Evolutionary conservation across 1,139 yeast species (phyloP), one percentile per base, ranked within the genome.

Genomic region (Saccharomycopsis phalli): DNA sequence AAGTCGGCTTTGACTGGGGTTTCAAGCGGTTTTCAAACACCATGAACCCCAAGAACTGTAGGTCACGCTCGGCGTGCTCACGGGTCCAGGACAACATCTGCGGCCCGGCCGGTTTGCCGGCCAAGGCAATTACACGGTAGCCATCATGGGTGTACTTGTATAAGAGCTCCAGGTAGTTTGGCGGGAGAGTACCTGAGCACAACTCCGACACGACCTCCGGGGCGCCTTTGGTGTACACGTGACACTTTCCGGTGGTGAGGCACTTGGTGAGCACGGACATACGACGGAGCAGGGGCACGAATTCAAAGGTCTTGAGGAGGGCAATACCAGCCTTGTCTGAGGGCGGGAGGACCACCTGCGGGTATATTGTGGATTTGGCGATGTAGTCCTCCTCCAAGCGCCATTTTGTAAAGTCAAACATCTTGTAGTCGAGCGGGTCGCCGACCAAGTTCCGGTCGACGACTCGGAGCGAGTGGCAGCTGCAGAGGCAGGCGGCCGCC

Each of bases 61-160:
- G 62, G 27, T 74, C 72, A 3, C 66, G 57, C 59, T 91, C 99
- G 16, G 79, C 74, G 17, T 68, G 71, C 8, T 72, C 79, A 50
- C 98, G 69, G 6, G 68, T 55, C 4, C 69, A 61, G 4, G 20
- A 13, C 6, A 13, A 14, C 22, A 14, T 21, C 10, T 17, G 6
- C 11, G 11, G 11, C 25, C 17, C 21, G 20, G 34, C 16, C 3
- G 57, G 55, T 52, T 81, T 84, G 37, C 81, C 73, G 1, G 95
- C 97, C 59, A 95, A 81, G 0, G 96, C 97, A 59, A 91, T 91
- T 1, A 91, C 96, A 56, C 99, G 75, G 56, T 77, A 87, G 0
- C 99, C 99, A 40, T 78, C 75, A 55, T 87, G 96, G 0, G 98
- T 91, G 56, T 91, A 93, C 45, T 78, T 70, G 52, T 84, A 81